Base-by-base conservation (phyloP, 495 filamentous ascomycete genomes). In the Neurospora sp. region DNA sequence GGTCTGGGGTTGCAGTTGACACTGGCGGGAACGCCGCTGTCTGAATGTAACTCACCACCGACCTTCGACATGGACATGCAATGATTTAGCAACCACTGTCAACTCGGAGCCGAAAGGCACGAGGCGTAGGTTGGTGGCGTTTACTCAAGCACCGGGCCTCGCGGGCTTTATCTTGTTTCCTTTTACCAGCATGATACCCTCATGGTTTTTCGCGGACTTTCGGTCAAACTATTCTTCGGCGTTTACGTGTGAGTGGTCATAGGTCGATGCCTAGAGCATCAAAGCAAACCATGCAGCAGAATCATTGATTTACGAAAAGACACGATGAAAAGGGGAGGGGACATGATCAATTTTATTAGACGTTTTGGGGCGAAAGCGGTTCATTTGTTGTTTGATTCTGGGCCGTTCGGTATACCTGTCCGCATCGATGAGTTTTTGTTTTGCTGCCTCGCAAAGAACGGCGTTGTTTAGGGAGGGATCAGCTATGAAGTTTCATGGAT, bases 1-100 rank as follows among this genome's bases (percentile, higher is more conserved):
- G 81, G 82, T 9, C 76, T 81, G 42, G 81, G 78, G 34, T 76
- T 84, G 31, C 82, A 83, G 62, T 71, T 83, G 71, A 85, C 84
- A 19, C 84, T 84, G 69, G 79, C 69, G 59, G 79, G 82, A 43
- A 84, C 82, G 38, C 84, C 84, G 54, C 70, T 77, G 71, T 81
- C 78, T 34, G 83, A 81, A 74, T 38, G 31, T 10, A 59, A 37
- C 42, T 38, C 54, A 59, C 43, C 54, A 28, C 42, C 42, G 2
- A 3, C 10, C 15, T 72, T 72, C 17, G 34, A 34, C 24, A 66
- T 66, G 28, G 54, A 36, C 15, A 8, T 17, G 54, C 54, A 19
- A 34, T 38, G 70, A 39, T 7, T 40, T 36, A 6, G 59, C 5
- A 15, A 71, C 38, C 19, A 38, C 31, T 42, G n/a, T 73, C n/a